phyloP scores from a whole-genome alignment of 2,329 filamentous ascomycete species.

The Pseudophaeomoniella oleicola region DNA sequence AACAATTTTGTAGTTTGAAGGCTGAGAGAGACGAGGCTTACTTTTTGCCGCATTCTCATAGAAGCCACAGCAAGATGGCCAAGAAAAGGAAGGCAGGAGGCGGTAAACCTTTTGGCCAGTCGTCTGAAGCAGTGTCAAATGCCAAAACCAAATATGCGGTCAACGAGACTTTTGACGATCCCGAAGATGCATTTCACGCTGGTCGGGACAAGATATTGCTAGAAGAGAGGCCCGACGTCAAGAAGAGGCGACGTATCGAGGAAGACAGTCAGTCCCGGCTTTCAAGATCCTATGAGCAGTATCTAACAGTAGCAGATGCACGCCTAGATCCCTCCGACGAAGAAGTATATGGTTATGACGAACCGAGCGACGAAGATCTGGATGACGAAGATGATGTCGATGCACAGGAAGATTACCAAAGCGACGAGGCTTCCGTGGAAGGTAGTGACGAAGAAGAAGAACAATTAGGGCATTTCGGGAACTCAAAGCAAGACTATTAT shows the following conservation, averaged over 20 bases:
- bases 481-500: slow-evolving; percentile 83
- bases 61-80: too few relatives aligned
- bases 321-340: slow-evolving; percentile 46
- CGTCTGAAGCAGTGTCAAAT: slow-evolving; percentile 2
- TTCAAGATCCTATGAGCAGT: slow-evolving; percentile 8
- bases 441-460: slow-evolving; percentile 44
- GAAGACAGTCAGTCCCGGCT: slow-evolving; percentile 41
- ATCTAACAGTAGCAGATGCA: slow-evolving; percentile 28
- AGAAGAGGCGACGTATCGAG: slow-evolving; percentile 55
- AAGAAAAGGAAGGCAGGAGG: slow-evolving; percentile 1
- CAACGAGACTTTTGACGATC: slow-evolving; percentile 72
- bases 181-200: slow-evolving; percentile 84
- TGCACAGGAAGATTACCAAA: slow-evolving; percentile 9
- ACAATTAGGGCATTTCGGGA: slow-evolving; percentile 62
- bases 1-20: too few relatives aligned
- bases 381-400: slow-evolving; percentile 24
- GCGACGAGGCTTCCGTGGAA: slow-evolving; percentile 8
- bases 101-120: not conserved
- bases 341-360: slow-evolving; percentile 41
- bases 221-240: slow-evolving; percentile 65
- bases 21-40: too few relatives aligned
- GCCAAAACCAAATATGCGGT: slow-evolving; percentile 21
- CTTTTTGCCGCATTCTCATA: too few relatives aligned
- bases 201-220: slow-evolving; percentile 76
- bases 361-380: slow-evolving; percentile 23